A percentile compares a stretch with the other conserved stretches of the same genome.
phyloP scores from a whole-genome alignment of 306 rosid genomes.

The Cucurbita argyrosperma region DNA sequence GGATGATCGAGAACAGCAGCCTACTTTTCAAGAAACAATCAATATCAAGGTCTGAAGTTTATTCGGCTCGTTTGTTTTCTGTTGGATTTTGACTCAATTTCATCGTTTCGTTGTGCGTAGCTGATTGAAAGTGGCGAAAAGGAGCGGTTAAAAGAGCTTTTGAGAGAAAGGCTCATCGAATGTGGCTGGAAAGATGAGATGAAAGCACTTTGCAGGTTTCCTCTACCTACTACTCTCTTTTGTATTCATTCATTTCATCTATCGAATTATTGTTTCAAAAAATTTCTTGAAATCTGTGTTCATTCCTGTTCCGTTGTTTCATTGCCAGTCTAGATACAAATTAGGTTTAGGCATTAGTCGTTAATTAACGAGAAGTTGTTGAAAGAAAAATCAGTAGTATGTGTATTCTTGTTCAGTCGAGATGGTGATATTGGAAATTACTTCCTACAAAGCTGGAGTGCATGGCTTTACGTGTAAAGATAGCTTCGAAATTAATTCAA shows the following conservation, averaged over 20 bases:
- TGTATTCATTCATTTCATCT: neutral
- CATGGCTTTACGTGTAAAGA: neutral
- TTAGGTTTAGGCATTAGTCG: neutral
- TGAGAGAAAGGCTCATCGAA: constrained; percentile 86
- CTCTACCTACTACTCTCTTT: neutral
- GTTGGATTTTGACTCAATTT: neutral
- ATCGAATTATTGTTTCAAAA: neutral
- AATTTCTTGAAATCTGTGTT: too few relatives aligned
- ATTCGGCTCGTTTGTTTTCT: neutral
- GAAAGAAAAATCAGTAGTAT: neutral
- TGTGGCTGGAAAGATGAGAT: constrained; percentile 98
- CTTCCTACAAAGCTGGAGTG: neutral
- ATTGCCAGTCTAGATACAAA: neutral
- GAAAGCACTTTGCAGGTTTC: constrained; percentile 83
- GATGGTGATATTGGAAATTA: neutral
- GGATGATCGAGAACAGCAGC: constrained; percentile 48
- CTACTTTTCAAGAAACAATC: constrained; percentile 50
- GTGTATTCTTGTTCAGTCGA: neutral
- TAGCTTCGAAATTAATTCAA: neutral
- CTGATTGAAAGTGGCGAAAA: constrained; percentile 84
- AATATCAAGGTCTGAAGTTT: constrained; percentile 47
- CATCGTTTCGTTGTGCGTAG: constrained; percentile 16
- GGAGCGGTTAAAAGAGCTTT: constrained; percentile 69
- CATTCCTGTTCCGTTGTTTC: neutral
- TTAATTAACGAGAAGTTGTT: neutral